phyloP scores from a whole-genome alignment of 441 rosid species.

The Metrosideros polymorpha region DNA sequence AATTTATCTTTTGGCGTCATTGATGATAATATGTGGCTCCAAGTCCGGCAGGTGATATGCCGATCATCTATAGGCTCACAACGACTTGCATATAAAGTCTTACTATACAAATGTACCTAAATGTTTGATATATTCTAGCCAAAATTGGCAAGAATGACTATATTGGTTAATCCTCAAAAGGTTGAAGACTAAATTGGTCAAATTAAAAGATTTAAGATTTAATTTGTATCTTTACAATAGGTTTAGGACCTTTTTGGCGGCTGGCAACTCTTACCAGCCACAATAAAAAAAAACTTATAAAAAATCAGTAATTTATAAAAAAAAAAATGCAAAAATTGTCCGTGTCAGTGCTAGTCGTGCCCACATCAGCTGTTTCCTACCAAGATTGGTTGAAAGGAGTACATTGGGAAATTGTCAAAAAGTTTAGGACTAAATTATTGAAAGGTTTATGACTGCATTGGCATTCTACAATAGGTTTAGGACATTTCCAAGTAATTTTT shows the following conservation, averaged over 20 bases:
- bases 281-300: background rate
- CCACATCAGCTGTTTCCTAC: background rate
- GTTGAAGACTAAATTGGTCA: background rate
- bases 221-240: background rate
- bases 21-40: too few species aligned
- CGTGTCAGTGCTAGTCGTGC: fast-evolving
- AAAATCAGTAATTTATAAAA: background rate
- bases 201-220: background rate
- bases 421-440: background rate
- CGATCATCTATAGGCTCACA: too few species aligned
- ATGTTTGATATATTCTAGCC: too few species aligned
- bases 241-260: background rate
- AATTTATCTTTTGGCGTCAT: too few species aligned
- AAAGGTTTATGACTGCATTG: background rate
- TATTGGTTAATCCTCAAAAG: too few species aligned
- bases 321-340: background rate
- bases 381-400: background rate
- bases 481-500: background rate
- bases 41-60: too few species aligned
- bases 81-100: too few species aligned
- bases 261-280: background rate
- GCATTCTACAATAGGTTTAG: background rate
- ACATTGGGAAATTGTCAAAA: background rate
- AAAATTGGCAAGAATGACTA: too few species aligned
- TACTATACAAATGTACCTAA: too few species aligned